Conservation (phyloP, 305 asterid genomes). For the Coffea humblotiana region DNA sequence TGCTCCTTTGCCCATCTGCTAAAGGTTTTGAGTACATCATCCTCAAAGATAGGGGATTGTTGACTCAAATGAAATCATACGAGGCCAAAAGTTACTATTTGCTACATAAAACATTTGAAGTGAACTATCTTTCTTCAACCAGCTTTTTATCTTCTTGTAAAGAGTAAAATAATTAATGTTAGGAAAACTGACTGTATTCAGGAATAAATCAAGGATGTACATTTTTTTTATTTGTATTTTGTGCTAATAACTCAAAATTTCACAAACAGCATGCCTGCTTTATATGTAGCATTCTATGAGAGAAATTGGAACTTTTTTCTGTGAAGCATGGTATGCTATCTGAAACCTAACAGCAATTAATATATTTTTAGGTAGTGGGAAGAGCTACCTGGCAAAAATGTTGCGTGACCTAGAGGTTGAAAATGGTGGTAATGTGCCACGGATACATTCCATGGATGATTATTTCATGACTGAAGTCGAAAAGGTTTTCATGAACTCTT, state of each 20-base stretch:
- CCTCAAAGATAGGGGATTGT: background rate
- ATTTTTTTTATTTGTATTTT: background rate
- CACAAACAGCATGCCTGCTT: background rate
- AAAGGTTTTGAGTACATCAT: background rate
- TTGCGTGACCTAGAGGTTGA: conserved; percentile 94
- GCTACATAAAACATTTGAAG: background rate
- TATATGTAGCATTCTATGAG: background rate
- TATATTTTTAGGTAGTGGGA: conserved; percentile 84
- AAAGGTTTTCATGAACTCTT: conserved; percentile 49
- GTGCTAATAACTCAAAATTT: background rate
- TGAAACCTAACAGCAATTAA: conserved; percentile 10
- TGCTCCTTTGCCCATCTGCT: background rate
- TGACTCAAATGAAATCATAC: background rate
- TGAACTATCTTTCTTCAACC: background rate
- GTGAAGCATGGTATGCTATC: background rate
- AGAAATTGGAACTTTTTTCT: conserved; percentile 5
- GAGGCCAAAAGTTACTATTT: background rate
- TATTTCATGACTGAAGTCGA: conserved; percentile 99
- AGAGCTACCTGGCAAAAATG: conserved; percentile 88
- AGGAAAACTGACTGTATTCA: background rate
- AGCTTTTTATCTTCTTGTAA: background rate
- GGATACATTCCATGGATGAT: conserved; percentile 96
- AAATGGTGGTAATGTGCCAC: conserved; percentile 85
- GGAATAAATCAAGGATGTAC: background rate
- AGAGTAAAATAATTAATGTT: background rate